phyloP scores from a whole-genome alignment of 768 basidiomycete genomes.

The Trametes villosa region DNA sequence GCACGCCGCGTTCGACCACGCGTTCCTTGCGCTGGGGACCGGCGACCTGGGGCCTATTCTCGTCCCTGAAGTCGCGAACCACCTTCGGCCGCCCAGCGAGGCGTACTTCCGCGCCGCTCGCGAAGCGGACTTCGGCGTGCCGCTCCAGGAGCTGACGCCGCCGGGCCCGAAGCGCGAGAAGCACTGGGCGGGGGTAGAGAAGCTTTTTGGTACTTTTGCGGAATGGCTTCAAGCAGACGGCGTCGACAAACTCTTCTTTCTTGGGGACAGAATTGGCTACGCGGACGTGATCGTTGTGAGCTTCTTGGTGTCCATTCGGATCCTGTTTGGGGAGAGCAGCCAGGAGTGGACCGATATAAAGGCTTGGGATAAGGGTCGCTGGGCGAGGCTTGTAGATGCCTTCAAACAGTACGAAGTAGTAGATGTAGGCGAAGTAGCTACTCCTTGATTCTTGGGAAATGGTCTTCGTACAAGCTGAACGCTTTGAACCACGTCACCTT shows the following conservation, averaged over 20 bases:
- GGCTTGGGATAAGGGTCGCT: constrained; percentile 44
- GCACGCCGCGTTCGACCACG: no score
- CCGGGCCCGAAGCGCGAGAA: constrained; percentile 33
- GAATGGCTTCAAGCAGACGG: constrained; percentile 38
- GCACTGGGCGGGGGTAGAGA: constrained; percentile 34
- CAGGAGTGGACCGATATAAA: constrained; percentile 39
- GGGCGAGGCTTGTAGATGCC: constrained; percentile 39
- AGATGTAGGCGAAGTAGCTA: constrained; percentile 9
- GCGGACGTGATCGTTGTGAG: constrained; percentile 42
- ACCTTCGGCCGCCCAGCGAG: constrained; percentile 41
- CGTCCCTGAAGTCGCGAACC: constrained; percentile 11
- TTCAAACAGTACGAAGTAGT: constrained; percentile 38
- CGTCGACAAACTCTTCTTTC: constrained; percentile 35
- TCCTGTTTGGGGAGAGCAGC: constrained; percentile 31
- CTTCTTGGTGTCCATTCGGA: constrained; percentile 41
- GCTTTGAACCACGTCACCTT: no score
- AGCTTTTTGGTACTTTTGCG: constrained; percentile 32
- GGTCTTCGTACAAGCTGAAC: no score
- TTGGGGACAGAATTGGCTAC: constrained; percentile 38
- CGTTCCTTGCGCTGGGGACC: not conserved
- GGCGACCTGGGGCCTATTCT: constrained; percentile 8
- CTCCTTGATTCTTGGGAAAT: no score
- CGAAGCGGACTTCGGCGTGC: constrained; percentile 37
- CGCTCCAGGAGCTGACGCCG: constrained; percentile 40
- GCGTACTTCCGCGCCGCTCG: constrained; percentile 45